Conservation (phyloP, 1,139 yeast species). For the Candida pseudoviswanathii region DNA sequence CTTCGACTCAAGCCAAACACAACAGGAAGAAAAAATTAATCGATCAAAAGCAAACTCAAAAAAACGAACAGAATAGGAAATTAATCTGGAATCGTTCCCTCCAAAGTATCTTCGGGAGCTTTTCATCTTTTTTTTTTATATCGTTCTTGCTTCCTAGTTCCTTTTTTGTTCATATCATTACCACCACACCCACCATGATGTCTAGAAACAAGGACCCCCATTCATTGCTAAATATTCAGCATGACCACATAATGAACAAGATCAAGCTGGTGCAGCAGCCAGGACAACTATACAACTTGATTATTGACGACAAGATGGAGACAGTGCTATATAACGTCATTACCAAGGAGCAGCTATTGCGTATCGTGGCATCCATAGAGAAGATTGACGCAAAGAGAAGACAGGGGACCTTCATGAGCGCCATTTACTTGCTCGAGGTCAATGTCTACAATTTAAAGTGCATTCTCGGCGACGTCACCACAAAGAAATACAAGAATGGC, state of each 20-base stretch:
- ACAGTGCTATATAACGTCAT: slow-evolving; percentile 36
- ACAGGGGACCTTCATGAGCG: slow-evolving; percentile 41
- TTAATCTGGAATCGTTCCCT: neutral
- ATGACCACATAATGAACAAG: slow-evolving; percentile 36
- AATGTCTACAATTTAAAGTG: slow-evolving; percentile 43
- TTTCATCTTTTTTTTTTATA: neutral
- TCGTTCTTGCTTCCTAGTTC: neutral
- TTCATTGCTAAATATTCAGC: slow-evolving; percentile 39
- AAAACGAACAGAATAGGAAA: neutral
- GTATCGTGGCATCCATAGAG: slow-evolving; percentile 47
- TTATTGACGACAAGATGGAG: slow-evolving; percentile 42
- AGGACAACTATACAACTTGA: slow-evolving; percentile 40
- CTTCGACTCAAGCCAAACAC: neutral
- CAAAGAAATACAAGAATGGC: slow-evolving; percentile 40
- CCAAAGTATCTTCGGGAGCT: neutral
- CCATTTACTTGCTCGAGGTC: slow-evolving; percentile 44
- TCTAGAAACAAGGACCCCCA: slow-evolving; percentile 31
- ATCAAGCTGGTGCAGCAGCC: slow-evolving; percentile 36
- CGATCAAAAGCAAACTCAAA: neutral
- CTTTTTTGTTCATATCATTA: neutral
- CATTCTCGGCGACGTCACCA: slow-evolving; percentile 43
- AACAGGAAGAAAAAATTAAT: neutral
- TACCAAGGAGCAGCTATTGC: slow-evolving; percentile 38
- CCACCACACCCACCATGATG: slow-evolving; percentile 3
- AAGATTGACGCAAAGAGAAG: slow-evolving; percentile 38